phyloP scores from a whole-genome alignment of 2,329 filamentous ascomycete species.

The Albophoma yamanashiensis region DNA sequence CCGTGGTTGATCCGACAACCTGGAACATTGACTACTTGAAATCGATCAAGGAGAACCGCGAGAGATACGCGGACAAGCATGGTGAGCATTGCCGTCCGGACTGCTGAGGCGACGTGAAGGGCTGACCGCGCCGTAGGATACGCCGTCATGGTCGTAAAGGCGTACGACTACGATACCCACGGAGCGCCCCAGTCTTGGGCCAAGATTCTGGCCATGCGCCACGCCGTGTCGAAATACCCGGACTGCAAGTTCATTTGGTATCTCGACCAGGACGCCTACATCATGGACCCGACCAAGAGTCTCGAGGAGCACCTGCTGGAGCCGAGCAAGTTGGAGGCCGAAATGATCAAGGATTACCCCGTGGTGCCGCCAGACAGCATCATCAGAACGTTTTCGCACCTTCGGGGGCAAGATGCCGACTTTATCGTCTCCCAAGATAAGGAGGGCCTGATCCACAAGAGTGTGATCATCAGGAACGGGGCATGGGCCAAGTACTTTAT shows the following conservation, averaged over 20 bases:
- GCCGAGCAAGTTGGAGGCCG: conserved; percentile 52
- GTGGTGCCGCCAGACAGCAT: conserved; percentile 94
- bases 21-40: conserved; percentile 58
- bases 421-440: conserved; percentile 78
- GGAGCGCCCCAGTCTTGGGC: conserved; percentile 57
- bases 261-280: conserved; percentile 72
- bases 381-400: conserved; percentile 82
- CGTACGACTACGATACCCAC: conserved; percentile 63
- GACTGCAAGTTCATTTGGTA: conserved; percentile 77
- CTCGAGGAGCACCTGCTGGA: conserved; percentile 64
- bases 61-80: conserved; percentile 75
- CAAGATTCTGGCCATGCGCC: conserved; percentile 74
- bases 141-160: conserved; percentile 67
- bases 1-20: conserved; percentile 60
- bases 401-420: conserved; percentile 69
- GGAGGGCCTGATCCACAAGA: conserved; percentile 65
- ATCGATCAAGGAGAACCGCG: conserved; percentile 70
- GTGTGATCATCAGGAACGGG: conserved; percentile 70
- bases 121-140: conserved; percentile 52
- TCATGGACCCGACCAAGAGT: conserved; percentile 69
- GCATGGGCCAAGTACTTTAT: conserved; percentile 90
- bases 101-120: background rate
- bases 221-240: conserved; percentile 74
- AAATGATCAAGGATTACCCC: conserved; percentile 78
- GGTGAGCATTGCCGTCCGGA: conserved; percentile 41